phyloP scores from a whole-genome alignment of 2,329 filamentous ascomycete species.

The Orbilia ellipsospora region DNA sequence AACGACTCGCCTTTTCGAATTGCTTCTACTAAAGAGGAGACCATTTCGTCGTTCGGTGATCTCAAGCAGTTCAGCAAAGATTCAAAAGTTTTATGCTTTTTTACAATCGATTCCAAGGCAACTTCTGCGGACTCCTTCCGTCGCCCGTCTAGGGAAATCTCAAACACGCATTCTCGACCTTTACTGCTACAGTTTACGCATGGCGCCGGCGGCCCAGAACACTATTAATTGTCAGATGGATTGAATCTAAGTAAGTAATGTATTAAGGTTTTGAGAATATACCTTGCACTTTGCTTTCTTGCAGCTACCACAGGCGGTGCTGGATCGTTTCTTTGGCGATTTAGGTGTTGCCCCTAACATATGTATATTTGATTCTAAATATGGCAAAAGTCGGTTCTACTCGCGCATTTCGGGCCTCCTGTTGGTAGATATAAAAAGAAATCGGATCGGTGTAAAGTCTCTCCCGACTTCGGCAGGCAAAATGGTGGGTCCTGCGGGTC shows the following conservation, averaged over 20 bases:
- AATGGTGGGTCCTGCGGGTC: too few species aligned
- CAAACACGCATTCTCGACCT: constrained; percentile 38
- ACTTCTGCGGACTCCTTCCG: constrained; percentile 38
- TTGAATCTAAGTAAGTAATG: neutral
- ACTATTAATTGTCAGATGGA: constrained; percentile 12
- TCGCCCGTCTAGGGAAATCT: constrained; percentile 25
- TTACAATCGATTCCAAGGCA: constrained; percentile 33
- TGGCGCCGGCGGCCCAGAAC: constrained; percentile 36
- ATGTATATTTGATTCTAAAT: neutral
- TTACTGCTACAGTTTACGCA: constrained; percentile 31
- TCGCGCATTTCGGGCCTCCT: neutral
- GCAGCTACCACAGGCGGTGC: constrained; percentile 36
- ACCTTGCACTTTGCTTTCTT: constrained; percentile 50
- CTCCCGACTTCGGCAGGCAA: too few species aligned
- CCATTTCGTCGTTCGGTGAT: constrained; percentile 18
- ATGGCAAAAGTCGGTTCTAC: neutral
- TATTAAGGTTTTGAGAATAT: neutral
- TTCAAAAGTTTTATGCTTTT: constrained; percentile 30
- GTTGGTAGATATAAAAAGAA: neutral
- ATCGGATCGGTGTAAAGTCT: too few species aligned
- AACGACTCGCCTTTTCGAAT: constrained; percentile 28
- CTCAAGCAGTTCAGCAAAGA: constrained; percentile 27
- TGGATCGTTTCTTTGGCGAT: constrained; percentile 21
- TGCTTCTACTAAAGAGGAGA: constrained; percentile 31
- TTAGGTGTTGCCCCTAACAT: constrained; percentile 25